phyloP scores from a whole-genome alignment of 2,329 filamentous ascomycete genomes.

The Arthrobotrys conoides region DNA sequence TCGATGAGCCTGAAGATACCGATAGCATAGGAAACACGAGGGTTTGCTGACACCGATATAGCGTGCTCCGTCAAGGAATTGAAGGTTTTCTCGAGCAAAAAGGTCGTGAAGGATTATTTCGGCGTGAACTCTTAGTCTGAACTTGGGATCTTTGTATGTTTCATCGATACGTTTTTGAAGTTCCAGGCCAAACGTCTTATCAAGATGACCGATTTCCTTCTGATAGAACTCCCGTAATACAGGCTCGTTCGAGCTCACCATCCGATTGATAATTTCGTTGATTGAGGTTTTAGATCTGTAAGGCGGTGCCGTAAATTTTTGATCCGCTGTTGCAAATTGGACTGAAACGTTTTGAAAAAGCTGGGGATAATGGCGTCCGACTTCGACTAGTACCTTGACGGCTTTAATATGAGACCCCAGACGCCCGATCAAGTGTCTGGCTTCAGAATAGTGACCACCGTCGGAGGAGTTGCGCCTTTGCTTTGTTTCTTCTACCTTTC shows the following conservation, averaged over 20 bases:
- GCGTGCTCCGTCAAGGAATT: not conserved
- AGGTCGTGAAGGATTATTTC: conserved; percentile 27
- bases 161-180: not conserved
- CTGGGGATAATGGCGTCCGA: not conserved
- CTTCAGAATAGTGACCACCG: not conserved
- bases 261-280: conserved; percentile 22
- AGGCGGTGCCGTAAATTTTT: conserved; percentile 16
- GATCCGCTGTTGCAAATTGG: not conserved
- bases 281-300: conserved; percentile 16
- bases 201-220: not conserved
- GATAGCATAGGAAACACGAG: conserved; percentile 39
- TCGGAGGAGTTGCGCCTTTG: not conserved
- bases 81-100: conserved; percentile 1
- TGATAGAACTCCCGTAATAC: not conserved
- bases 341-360: conserved; percentile 27
- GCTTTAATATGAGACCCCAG: conserved; percentile 28
- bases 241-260: not conserved
- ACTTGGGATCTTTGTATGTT: conserved; percentile 5
- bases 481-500: not conserved
- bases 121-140: conserved; percentile 25
- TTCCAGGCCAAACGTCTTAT: conserved; percentile 3
- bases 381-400: conserved; percentile 1
- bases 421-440: conserved; percentile 20
- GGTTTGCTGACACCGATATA: conserved; percentile 45
- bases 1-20: conserved; percentile 28